Conservation (phyloP, 352 stramenopile genomes). For the Globisporangium irregulare region DNA sequence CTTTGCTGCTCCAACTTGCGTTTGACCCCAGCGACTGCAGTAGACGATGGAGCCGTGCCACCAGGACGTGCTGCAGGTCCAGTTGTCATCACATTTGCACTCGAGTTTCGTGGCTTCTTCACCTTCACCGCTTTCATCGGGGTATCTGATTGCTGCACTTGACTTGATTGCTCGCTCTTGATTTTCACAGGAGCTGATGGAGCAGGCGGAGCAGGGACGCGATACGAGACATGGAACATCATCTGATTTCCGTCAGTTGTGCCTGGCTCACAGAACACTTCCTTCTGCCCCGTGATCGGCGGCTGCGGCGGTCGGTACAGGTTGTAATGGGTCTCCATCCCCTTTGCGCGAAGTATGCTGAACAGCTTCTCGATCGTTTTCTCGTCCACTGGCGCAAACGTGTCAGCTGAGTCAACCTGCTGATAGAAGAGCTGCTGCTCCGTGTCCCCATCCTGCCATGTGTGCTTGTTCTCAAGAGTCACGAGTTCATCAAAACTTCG, state of each 20-base stretch:
- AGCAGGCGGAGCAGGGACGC: conserved; percentile 43
- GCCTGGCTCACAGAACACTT: conserved; percentile 28
- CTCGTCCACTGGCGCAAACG: conserved; percentile 22
- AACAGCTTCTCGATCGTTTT: conserved; percentile 40
- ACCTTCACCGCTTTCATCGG: conserved; percentile 40
- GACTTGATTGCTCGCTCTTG: conserved; percentile 28
- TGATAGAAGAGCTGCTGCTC: conserved; percentile 40
- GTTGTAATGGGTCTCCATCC: conserved; percentile 54
- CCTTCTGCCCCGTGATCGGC: conserved; percentile 6
- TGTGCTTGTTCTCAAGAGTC: conserved; percentile 27
- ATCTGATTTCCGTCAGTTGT: conserved; percentile 32
- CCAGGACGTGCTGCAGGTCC: conserved; percentile 11
- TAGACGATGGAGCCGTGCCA: conserved; percentile 10
- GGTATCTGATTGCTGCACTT: conserved; percentile 20
- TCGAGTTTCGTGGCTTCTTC: conserved; percentile 52
- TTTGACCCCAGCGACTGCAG: conserved; percentile 38
- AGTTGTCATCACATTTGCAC: conserved; percentile 16
- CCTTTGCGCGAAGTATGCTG: conserved; percentile 46
- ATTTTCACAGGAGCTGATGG: conserved; percentile 28
- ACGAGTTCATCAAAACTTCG: conserved; percentile 47
- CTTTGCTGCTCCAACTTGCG: conserved; percentile 64
- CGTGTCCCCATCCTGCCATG: conserved; percentile 47
- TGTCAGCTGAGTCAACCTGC: conserved; percentile 9
- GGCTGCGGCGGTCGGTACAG: conserved; percentile 49
- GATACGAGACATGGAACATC: conserved; percentile 66